These are phyloP conservation scores for Solanum gracilifrons DNA, from an alignment of 257 asterid genomes.

Conservation along the genomic window DNA sequence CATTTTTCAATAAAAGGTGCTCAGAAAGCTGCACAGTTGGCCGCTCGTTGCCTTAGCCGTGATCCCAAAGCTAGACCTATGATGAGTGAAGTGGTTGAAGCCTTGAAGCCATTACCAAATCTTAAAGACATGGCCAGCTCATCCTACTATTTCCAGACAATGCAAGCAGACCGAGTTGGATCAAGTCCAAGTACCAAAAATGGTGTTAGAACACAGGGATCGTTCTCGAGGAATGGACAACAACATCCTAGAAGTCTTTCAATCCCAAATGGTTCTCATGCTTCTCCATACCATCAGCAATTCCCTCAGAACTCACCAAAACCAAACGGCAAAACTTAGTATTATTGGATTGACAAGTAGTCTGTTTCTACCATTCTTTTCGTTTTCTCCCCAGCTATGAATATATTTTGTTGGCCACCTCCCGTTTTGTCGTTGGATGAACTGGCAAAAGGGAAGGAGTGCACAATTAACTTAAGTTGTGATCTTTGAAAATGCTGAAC, in stretches of 20 bases:
- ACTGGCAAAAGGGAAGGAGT: constrained; percentile 19
- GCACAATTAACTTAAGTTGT: constrained; percentile 10
- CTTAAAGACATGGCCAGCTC: constrained; percentile 97
- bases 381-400: constrained; percentile 6
- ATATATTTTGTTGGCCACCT: constrained; percentile 13
- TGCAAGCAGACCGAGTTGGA: constrained; percentile 59
- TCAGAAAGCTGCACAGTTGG: constrained; percentile 86
- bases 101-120: constrained; percentile 73
- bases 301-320: constrained; percentile 64
- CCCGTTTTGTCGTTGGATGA: constrained; percentile 6
- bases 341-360: background rate
- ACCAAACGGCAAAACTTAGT: constrained; percentile 51
- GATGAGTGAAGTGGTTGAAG: constrained; percentile 89
- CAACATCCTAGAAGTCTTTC: constrained; percentile 65
- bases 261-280: constrained; percentile 52
- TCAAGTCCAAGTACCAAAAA: constrained; percentile 47
- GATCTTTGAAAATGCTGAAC: constrained; percentile 13
- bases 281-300: constrained; percentile 66
- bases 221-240: constrained; percentile 49
- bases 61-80: constrained; percentile 75
- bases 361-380: constrained; percentile 22
- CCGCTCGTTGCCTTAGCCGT: constrained; percentile 79
- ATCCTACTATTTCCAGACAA: constrained; percentile 63
- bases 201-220: constrained; percentile 37
- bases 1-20: constrained; percentile 92